A percentile compares a stretch with the other conserved stretches of the same genome.
These are phyloP conservation scores for Insectozyma bohioensis DNA, from an alignment of 1,139 yeast species.

Conservation along the genomic window DNA sequence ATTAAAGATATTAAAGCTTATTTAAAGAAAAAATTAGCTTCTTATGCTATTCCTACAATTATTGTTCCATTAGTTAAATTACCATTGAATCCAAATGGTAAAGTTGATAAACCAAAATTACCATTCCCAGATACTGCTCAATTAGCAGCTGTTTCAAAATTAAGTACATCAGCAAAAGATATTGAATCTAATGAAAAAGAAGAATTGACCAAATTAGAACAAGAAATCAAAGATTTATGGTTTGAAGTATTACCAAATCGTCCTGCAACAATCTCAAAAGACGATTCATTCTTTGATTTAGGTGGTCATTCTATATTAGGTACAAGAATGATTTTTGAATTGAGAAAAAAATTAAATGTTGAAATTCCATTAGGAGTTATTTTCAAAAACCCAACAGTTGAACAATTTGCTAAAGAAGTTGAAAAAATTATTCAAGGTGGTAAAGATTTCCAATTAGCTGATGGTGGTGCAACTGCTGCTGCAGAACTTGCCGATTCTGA, in stretches of 20 bases:
- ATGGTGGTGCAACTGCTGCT: constrained; percentile 19
- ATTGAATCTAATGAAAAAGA: constrained; percentile 34
- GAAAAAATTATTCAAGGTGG: constrained; percentile 53
- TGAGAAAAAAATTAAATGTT: constrained; percentile 72
- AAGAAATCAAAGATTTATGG: constrained; percentile 79
- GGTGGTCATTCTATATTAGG: constrained; percentile 98
- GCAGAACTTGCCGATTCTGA: constrained; percentile 13
- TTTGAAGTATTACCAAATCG: constrained; percentile 77
- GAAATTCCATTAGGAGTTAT: constrained; percentile 89
- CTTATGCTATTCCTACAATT: constrained; percentile 90
- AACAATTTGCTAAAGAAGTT: constrained; percentile 73
- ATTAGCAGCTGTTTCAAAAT: constrained; percentile 62
- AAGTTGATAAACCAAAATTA: constrained; percentile 94
- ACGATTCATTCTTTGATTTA: constrained; percentile 91
- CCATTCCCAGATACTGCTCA: constrained; percentile 95
- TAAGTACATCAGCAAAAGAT: constrained; percentile 31
- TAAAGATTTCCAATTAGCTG: constrained; percentile 45
- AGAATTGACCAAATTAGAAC: constrained; percentile 60
- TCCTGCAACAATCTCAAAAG: constrained; percentile 73
- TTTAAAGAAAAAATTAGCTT: constrained; percentile 84
- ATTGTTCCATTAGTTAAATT: constrained; percentile 82
- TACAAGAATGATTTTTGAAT: constrained; percentile 92
- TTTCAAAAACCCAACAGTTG: constrained; percentile 84
- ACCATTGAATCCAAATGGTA: constrained; percentile 97
- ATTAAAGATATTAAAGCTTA: constrained; percentile 79